Base-by-base conservation (phyloP, 164 flowering plant genomes). In the Malania oleifera region DNA sequence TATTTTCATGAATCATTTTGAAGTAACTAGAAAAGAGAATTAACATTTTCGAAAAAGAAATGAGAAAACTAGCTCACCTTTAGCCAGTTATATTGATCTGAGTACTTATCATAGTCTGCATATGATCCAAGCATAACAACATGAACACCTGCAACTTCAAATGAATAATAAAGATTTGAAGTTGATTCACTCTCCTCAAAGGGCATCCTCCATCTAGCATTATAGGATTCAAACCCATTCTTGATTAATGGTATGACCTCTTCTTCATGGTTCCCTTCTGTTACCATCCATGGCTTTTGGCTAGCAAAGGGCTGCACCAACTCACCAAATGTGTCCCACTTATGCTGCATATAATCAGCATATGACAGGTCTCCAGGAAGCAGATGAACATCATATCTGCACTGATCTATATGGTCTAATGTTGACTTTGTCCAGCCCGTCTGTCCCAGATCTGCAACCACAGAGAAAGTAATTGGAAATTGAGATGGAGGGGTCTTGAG, bases 141-240 rank as follows among this genome's bases (percentile, higher is more conserved):
- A 73, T 90, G 97, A 59, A 75, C 84, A 46, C 97, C 99, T 7
- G 95, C 89, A 66, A 86, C 99, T 47, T 93, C 96, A 74, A 90
- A 87, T 55, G 98, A 92, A 69, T 90, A 90, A 68, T 84, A 87
- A 26, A 90, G 82, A 70, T 93, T 93, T 11, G 98, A 93, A 57
- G 41, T 70, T 12, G 95, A 90, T 46, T 86, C 90, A 64, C 98
- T 88, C 81, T 93, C 99, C 60, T 76, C 72, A 73, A 57, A 90
- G 0, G 97, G 99, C 97, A 93, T 90, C 69, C 81, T 88, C 99
- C 99, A 90, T 57, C 99, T 73, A 12, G 97, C 77, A 81, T 93
- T 93, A 58, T 90, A 93, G 23, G 99, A 72, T 54, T 54, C 65
- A 70, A 90, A 90, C 8, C 81, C 81, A 52, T 74, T 80, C 57